These are phyloP conservation scores for Tubosaeta sp. DNA, from an alignment of 768 basidiomycete genomes.

Conservation along the genomic window DNA sequence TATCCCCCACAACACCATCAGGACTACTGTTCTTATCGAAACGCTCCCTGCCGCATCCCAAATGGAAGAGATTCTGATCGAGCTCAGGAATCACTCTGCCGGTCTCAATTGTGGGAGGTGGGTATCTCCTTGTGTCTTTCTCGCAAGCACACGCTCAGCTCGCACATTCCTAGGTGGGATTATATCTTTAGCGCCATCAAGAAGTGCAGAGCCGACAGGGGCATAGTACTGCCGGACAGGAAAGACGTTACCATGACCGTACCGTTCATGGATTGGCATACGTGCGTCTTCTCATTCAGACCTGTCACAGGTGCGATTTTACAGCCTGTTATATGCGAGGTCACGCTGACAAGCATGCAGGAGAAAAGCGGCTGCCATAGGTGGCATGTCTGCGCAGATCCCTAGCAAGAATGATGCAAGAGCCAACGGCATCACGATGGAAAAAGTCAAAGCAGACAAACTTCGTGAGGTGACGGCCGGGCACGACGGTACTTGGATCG, in stretches of 20 bases:
- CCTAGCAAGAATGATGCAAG: constrained; percentile 95
- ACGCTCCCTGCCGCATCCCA: constrained; percentile 97
- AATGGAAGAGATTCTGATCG: constrained; percentile 99
- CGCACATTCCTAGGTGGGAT: constrained; percentile 61
- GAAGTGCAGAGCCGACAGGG: constrained; percentile 85
- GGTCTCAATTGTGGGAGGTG: constrained; percentile 96
- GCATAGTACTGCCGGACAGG: constrained; percentile 91
- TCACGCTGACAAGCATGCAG: constrained; percentile 34
- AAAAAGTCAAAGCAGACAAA: constrained; percentile 92
- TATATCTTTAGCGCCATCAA: constrained; percentile 99
- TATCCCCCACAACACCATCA: constrained; percentile 81
- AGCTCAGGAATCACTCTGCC: constrained; percentile 90
- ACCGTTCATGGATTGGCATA: constrained; percentile 97
- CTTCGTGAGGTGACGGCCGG: constrained; percentile 92
- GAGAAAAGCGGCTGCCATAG: constrained; percentile 99
- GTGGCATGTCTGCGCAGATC: constrained; percentile 99
- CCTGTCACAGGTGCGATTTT: constrained; percentile 80
- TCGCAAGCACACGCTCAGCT: neutral
- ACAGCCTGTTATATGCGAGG: neutral
- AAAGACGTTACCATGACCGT: constrained; percentile 98
- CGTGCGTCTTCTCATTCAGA: constrained; percentile 93
- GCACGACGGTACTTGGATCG: constrained; percentile 99
- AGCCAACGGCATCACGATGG: constrained; percentile 92
- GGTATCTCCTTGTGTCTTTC: constrained; percentile 12
- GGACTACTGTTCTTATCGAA: constrained; percentile 94